Conservation (phyloP, 2,329 filamentous ascomycete species). For the Thielaviopsis musarum region DNA sequence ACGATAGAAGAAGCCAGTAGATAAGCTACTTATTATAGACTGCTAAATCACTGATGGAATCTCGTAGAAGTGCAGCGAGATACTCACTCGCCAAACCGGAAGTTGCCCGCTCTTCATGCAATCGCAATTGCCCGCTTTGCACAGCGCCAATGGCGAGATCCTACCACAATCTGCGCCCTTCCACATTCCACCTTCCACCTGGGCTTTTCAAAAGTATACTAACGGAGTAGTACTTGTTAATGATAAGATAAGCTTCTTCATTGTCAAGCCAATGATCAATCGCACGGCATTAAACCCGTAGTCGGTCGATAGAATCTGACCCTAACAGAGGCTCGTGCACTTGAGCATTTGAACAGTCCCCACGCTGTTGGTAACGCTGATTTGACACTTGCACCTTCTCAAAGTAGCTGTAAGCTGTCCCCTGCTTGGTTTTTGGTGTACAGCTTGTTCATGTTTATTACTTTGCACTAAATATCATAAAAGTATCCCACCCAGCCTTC, state of each 20-base stretch:
- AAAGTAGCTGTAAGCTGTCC: not conserved
- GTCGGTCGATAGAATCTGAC: no score
- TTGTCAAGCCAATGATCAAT: not conserved
- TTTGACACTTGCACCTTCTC: not conserved
- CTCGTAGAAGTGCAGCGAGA: not conserved
- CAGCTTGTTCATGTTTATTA: no score
- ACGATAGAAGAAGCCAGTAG: not conserved
- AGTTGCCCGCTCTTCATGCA: not conserved
- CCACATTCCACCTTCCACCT: no score
- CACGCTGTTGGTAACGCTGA: not conserved
- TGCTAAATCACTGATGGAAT: not conserved
- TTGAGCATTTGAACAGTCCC: not conserved
- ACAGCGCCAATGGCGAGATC: not conserved
- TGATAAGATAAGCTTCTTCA: conserved; percentile 2
- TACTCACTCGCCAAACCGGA: not conserved
- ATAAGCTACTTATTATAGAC: no score
- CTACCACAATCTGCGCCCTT: not conserved
- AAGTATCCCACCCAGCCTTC: no score
- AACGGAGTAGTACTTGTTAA: not conserved
- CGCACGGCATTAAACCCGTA: not conserved
- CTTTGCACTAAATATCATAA: no score
- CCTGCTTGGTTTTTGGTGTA: not conserved
- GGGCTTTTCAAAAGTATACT: no score
- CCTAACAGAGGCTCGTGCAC: not conserved
- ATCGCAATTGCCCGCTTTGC: not conserved